A percentile compares a stretch with the other conserved stretches of the same genome.
Conservation (phyloP, 2,329 filamentous ascomycete species). For the Pseudogymnoascus verrucosus region DNA sequence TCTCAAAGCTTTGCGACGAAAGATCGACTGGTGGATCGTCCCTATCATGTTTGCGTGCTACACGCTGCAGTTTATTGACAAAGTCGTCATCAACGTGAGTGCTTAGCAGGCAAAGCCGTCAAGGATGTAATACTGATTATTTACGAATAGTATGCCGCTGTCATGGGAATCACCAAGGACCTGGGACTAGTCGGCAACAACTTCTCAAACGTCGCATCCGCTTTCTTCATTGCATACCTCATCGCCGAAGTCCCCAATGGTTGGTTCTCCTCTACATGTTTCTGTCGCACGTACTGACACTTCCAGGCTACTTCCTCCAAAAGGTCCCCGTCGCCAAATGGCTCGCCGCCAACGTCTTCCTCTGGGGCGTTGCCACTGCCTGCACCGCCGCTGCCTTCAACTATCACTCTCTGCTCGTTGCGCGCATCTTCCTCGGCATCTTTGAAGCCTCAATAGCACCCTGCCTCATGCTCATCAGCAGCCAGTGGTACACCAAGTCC, state of each 20-base stretch:
- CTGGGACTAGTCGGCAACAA: slow-evolving; percentile 49
- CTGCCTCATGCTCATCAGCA: slow-evolving; percentile 52
- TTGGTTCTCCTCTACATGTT: slow-evolving; percentile 25
- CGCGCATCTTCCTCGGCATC: slow-evolving; percentile 50
- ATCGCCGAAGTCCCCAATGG: slow-evolving; percentile 53
- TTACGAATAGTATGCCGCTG: slow-evolving; percentile 48
- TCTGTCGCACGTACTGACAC: background rate
- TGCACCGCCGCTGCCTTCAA: slow-evolving; percentile 45
- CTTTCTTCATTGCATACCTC: slow-evolving; percentile 54
- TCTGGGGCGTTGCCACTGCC: slow-evolving; percentile 51
- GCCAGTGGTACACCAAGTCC: slow-evolving; percentile 48
- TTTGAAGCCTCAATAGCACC: slow-evolving; percentile 55
- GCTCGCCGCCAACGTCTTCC: slow-evolving; percentile 48
- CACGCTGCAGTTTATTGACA: slow-evolving; percentile 57
- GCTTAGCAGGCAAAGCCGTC: background rate
- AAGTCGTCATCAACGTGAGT: slow-evolving; percentile 53
- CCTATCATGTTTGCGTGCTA: slow-evolving; percentile 56
- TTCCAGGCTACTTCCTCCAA: slow-evolving; percentile 48
- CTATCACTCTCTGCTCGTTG: slow-evolving; percentile 45
- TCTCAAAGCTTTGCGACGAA: slow-evolving; percentile 41
- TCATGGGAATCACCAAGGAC: slow-evolving; percentile 54
- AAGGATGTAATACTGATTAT: background rate
- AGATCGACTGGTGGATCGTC: slow-evolving; percentile 51
- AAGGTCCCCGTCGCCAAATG: slow-evolving; percentile 53
- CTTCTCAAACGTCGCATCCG: slow-evolving; percentile 54